Evolutionary conservation across 495 filamentous ascomycete genomes (phyloP).

Genomic region (Daldinia loculata): DNA sequence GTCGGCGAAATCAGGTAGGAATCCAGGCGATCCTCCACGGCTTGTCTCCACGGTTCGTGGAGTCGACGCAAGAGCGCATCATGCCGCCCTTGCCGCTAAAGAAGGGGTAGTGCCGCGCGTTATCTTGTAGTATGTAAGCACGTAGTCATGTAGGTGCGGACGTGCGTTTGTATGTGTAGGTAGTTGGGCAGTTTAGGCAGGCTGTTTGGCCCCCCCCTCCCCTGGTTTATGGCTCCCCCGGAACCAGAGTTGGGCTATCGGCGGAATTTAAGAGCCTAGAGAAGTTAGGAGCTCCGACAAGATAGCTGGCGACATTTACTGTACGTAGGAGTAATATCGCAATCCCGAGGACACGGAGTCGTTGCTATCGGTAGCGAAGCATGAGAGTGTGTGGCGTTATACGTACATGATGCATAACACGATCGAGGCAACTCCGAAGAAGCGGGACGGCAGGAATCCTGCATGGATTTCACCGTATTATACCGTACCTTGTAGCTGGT

Average conservation of each 20-base stretch:
- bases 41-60: background rate
- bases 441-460: slow-evolving; percentile 9
- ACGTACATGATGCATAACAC: background rate
- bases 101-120: background rate
- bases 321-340: too few relatives aligned
- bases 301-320: background rate
- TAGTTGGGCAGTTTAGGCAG: background rate
- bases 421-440: background rate
- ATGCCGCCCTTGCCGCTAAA: background rate
- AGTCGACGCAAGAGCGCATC: background rate
- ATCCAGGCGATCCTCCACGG: background rate
- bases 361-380: slow-evolving; percentile 23
- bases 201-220: background rate
- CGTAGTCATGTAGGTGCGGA: background rate
- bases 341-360: slow-evolving; percentile 14
- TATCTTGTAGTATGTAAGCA: background rate
- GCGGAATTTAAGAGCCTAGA: background rate
- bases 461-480: slow-evolving; percentile 9
- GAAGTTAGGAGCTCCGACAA: background rate
- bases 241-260: slow-evolving; percentile 4
- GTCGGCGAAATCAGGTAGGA: background rate
- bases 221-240: background rate
- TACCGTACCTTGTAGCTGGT: background rate
- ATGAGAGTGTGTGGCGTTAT: slow-evolving; percentile 2
- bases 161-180: background rate